A percentile compares a stretch with the other conserved stretches of the same genome.
These are phyloP conservation scores for Corinectria fuckeliana DNA, from an alignment of 2,329 filamentous ascomycete genomes.

Conservation along the genomic window DNA sequence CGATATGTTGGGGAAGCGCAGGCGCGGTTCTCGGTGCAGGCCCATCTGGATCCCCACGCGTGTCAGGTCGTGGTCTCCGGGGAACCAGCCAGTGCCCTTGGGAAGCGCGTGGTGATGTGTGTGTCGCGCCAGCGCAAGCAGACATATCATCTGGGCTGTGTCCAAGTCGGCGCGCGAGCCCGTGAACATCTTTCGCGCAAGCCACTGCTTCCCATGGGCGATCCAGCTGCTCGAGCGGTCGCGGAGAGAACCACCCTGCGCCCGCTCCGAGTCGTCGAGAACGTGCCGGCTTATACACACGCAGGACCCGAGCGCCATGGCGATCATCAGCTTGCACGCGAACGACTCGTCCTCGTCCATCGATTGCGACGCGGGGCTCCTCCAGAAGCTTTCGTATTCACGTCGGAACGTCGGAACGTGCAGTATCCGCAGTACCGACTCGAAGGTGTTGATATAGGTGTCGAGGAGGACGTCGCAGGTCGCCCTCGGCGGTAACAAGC, in stretches of 20 bases:
- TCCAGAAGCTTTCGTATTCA: constrained; percentile 54
- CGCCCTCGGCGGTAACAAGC: constrained; percentile 30
- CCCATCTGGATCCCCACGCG: constrained; percentile 58
- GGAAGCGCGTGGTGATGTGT: constrained; percentile 17
- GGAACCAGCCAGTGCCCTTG: constrained; percentile 1
- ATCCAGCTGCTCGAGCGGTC: constrained; percentile 31
- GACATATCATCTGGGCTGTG: constrained; percentile 40
- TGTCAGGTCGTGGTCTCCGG: constrained; percentile 19
- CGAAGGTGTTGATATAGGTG: constrained; percentile 57
- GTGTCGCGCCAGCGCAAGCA: constrained; percentile 39
- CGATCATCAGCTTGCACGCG: constrained; percentile 56
- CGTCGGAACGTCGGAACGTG: constrained; percentile 58
- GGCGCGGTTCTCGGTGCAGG: constrained; percentile 54
- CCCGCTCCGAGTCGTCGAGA: not conserved
- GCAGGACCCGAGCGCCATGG: constrained; percentile 58
- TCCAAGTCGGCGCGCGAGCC: constrained; percentile 9
- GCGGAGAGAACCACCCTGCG: constrained; percentile 32
- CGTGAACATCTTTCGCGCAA: constrained; percentile 15
- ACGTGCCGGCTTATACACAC: constrained; percentile 8
- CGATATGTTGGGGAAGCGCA: constrained; percentile 48
- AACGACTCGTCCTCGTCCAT: constrained; percentile 37
- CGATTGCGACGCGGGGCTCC: constrained; percentile 43
- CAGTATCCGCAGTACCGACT: constrained; percentile 59
- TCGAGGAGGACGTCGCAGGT: constrained; percentile 51
- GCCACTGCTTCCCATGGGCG: constrained; percentile 31